Evolutionary conservation across 768 basidiomycete genomes (phyloP).

Genomic region (Naganishia antarctica): DNA sequence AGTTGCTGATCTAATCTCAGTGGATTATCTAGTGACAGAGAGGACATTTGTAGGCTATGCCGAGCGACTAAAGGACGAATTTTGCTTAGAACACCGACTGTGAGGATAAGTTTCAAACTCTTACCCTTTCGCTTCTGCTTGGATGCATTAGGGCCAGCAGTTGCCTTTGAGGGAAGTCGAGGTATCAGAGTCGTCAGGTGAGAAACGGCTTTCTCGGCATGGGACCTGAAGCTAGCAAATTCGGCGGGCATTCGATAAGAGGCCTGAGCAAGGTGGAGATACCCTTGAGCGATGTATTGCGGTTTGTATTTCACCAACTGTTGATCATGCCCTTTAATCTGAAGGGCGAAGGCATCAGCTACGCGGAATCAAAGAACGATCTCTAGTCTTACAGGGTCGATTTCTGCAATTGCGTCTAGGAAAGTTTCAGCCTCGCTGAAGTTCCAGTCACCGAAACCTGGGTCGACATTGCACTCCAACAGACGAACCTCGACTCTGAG

Average conservation of each 20-base stretch:
- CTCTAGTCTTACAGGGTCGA: background rate
- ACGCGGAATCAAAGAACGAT: background rate
- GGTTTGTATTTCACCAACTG: constrained; percentile 2
- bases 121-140: background rate
- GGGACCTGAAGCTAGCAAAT: background rate
- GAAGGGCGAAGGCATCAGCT: background rate
- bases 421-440: background rate
- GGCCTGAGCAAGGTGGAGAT: constrained; percentile 2
- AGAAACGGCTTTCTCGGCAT: constrained; percentile 6
- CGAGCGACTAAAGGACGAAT: background rate
- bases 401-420: background rate
- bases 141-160: background rate
- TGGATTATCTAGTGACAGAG: background rate
- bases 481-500: constrained; percentile 56
- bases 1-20: constrained; percentile 14
- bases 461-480: constrained; percentile 54
- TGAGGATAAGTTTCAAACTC: background rate
- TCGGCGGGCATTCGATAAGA: background rate
- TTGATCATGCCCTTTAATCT: background rate
- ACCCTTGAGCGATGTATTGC: constrained; percentile 3
- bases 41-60: background rate
- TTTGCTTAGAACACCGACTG: background rate
- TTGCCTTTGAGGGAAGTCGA: background rate
- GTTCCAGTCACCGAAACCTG: background rate
- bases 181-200: background rate